These are phyloP conservation scores for Penicillium cosmopolitanum DNA, from an alignment of 495 filamentous ascomycete species.

Conservation along the genomic window DNA sequence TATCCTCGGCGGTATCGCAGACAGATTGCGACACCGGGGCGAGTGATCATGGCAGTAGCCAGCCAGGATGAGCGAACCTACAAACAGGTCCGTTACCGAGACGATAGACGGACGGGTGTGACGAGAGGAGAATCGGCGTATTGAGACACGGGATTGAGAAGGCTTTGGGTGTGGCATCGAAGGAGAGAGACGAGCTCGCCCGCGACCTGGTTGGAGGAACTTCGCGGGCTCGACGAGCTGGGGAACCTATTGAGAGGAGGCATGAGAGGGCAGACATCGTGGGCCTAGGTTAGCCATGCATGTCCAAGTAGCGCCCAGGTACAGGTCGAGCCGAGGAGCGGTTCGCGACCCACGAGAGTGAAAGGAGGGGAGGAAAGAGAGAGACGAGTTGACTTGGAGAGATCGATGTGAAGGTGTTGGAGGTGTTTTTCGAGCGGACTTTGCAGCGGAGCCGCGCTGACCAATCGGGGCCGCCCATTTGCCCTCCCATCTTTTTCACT, in stretches of 20 bases:
- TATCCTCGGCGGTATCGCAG: slow-evolving; percentile 27
- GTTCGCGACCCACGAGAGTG: background rate
- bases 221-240: slow-evolving; percentile 55
- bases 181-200: slow-evolving; percentile 41
- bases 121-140: slow-evolving; percentile 42
- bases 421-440: slow-evolving; percentile 16
- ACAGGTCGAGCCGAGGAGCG: slow-evolving; percentile 15
- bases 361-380: background rate
- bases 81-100: slow-evolving; percentile 59
- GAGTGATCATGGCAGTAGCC: slow-evolving; percentile 63
- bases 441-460: slow-evolving; percentile 43
- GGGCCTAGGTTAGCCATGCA: slow-evolving; percentile 51
- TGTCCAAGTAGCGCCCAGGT: slow-evolving; percentile 28
- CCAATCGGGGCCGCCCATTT: slow-evolving; percentile 49
- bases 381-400: background rate
- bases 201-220: slow-evolving; percentile 49
- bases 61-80: slow-evolving; percentile 66
- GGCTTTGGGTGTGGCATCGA: slow-evolving; percentile 40
- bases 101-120: slow-evolving; percentile 46
- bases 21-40: slow-evolving; percentile 35
- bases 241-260: slow-evolving; percentile 59
- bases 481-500: slow-evolving; percentile 43
- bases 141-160: slow-evolving; percentile 33
- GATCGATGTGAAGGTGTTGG: slow-evolving; percentile 3
- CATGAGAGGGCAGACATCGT: slow-evolving; percentile 69